Percentiles rank a stretch among this genome's conserved stretches.
phyloP scores from a whole-genome alignment of 331 rosid species.

The Telfairia occidentalis region DNA sequence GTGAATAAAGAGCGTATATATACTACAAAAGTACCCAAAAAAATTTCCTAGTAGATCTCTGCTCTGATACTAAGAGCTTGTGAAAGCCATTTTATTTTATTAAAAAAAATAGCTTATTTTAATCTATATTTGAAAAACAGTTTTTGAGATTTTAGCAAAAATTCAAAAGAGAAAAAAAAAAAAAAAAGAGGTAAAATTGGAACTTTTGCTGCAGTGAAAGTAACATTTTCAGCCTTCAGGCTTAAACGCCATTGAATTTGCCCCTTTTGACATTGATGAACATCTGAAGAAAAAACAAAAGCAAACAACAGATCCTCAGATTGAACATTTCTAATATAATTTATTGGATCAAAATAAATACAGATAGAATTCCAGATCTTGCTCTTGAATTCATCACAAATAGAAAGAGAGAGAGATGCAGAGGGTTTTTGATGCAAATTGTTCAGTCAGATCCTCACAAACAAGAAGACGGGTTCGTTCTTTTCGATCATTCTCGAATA shows the following conservation, averaged over 20 bases:
- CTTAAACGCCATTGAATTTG: not conserved
- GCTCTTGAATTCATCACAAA: slow-evolving; percentile 11
- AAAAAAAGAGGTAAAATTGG: too few species aligned
- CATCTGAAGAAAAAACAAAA: not conserved
- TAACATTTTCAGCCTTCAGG: not conserved
- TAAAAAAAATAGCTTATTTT: not conserved
- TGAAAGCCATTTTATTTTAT: not conserved
- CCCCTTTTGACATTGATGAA: not conserved
- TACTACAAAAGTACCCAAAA: too few species aligned
- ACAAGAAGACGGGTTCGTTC: not conserved
- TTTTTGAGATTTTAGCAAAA: not conserved
- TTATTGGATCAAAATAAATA: slow-evolving; percentile 5
- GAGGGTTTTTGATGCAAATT: not conserved
- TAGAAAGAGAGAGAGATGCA: not conserved
- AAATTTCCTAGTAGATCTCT: too few species aligned
- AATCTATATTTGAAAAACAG: not conserved
- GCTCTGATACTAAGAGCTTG: not conserved
- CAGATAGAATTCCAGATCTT: slow-evolving; percentile 18
- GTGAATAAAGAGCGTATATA: too few species aligned
- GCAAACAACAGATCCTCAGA: not conserved
- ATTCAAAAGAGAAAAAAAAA: not conserved
- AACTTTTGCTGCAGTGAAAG: not conserved
- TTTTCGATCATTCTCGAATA: not conserved
- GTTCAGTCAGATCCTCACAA: not conserved
- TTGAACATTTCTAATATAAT: not conserved